phyloP scores from a whole-genome alignment of 2,329 filamentous ascomycete species.

The Colletotrichum sp. region DNA sequence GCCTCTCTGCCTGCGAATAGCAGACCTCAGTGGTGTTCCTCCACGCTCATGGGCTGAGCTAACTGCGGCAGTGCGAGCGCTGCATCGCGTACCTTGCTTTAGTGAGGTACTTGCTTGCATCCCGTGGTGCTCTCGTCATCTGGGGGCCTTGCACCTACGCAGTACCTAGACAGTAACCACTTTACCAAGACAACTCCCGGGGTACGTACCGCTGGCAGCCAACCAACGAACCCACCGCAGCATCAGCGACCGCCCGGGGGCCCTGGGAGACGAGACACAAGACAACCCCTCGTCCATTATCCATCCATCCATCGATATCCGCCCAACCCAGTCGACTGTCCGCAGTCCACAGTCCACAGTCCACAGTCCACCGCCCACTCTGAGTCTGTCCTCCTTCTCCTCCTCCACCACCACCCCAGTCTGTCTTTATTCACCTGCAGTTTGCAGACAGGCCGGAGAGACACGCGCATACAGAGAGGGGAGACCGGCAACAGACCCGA shows the following conservation, averaged over 20 bases:
- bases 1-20: not conserved
- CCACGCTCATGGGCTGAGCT: not conserved
- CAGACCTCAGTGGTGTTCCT: not conserved
- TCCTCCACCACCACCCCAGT: not conserved
- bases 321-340: not conserved
- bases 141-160: not conserved
- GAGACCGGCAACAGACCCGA: not conserved
- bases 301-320: not conserved
- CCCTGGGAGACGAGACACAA: conserved; percentile 1
- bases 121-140: not conserved
- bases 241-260: not conserved
- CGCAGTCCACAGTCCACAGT: not conserved
- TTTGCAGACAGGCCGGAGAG: not conserved
- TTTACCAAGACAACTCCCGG: not conserved
- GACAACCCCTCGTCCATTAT: not conserved
- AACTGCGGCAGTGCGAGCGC: conserved; percentile 5
- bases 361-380: not conserved
- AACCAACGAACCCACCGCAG: not conserved
- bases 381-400: not conserved
- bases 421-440: not conserved
- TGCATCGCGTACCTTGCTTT: conserved; percentile 18
- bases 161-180: not conserved
- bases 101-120: not conserved
- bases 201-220: not conserved
- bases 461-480: not conserved